Evolutionary conservation across 129 eudicot genomes (phyloP).

Genomic region (Flaveria ramosissima): DNA sequence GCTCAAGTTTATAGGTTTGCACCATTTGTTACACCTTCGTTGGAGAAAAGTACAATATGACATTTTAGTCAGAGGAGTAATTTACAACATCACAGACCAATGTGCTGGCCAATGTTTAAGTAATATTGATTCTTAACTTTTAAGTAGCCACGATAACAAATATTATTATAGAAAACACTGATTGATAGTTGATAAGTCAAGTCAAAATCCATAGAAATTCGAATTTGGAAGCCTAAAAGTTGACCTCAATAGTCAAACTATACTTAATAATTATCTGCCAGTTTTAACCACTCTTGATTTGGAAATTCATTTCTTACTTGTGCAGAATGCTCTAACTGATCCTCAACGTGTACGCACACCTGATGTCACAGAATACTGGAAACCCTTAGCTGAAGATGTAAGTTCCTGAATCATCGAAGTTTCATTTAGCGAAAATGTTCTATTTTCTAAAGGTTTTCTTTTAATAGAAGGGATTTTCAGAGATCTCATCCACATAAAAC

Average conservation of each 20-base stretch:
- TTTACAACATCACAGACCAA: not conserved
- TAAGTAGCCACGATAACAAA: not conserved
- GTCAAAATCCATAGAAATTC: not conserved
- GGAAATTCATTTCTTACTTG: slow-evolving; percentile 16
- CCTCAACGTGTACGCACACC: slow-evolving; percentile 88
- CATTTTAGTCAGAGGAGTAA: not conserved
- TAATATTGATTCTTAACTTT: not conserved
- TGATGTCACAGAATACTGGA: slow-evolving; percentile 80
- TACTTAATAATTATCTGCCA: not conserved
- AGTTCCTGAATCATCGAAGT: slow-evolving; percentile 18
- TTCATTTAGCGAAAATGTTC: not conserved
- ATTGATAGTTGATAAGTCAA: not conserved
- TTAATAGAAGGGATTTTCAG: not conserved
- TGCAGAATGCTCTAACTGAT: slow-evolving; percentile 91
- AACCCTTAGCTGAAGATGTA: slow-evolving; percentile 93
- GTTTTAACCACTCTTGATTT: not conserved
- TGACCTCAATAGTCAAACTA: not conserved
- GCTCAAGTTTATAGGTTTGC: not conserved
- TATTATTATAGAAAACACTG: not conserved
- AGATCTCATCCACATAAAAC: slow-evolving; percentile 12
- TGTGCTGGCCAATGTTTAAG: not conserved
- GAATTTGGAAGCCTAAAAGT: not conserved
- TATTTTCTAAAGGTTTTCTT: not conserved
- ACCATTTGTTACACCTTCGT: not conserved
- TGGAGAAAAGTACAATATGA: not conserved